Conservation (phyloP, 208 protist species). For the Trypanosoma theileri region DNA sequence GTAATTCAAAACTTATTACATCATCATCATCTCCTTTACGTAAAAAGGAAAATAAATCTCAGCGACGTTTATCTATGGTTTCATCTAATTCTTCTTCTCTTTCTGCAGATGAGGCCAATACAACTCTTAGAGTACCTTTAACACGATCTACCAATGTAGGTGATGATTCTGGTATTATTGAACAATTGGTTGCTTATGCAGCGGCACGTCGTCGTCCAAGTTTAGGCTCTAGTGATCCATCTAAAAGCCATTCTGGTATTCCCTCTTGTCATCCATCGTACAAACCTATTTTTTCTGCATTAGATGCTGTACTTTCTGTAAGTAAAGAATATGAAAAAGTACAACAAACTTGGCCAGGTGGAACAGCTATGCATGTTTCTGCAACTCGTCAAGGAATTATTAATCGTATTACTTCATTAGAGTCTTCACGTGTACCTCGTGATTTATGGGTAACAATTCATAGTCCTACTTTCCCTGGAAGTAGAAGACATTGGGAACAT, state of each 20-base stretch:
- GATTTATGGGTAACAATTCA: conserved; percentile 69
- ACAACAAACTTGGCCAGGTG: conserved; percentile 28
- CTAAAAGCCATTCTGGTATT: background rate
- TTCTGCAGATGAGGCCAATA: background rate
- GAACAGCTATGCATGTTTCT: conserved; percentile 1
- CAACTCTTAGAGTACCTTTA: background rate
- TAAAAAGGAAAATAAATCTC: background rate
- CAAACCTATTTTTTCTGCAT: conserved; percentile 49
- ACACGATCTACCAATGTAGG: conserved; percentile 21
- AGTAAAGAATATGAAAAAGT: conserved; percentile 76
- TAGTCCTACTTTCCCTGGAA: conserved; percentile 19
- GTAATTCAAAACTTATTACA: conserved; percentile 11
- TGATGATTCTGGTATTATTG: conserved; percentile 25
- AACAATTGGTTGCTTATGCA: conserved; percentile 27
- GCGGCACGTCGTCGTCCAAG: background rate
- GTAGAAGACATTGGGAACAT: conserved; percentile 11
- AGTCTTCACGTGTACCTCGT: conserved; percentile 62
- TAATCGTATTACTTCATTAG: conserved; percentile 51
- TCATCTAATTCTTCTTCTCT: background rate
- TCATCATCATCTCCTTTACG: conserved; percentile 6
- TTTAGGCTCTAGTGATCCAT: background rate
- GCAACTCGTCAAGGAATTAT: conserved; percentile 37
- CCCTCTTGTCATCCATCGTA: conserved; percentile 7
- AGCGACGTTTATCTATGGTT: background rate
- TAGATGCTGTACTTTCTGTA: conserved; percentile 73